Base-by-base conservation (phyloP, 2,329 filamentous ascomycete species). In the Colletotrichum musicola region DNA sequence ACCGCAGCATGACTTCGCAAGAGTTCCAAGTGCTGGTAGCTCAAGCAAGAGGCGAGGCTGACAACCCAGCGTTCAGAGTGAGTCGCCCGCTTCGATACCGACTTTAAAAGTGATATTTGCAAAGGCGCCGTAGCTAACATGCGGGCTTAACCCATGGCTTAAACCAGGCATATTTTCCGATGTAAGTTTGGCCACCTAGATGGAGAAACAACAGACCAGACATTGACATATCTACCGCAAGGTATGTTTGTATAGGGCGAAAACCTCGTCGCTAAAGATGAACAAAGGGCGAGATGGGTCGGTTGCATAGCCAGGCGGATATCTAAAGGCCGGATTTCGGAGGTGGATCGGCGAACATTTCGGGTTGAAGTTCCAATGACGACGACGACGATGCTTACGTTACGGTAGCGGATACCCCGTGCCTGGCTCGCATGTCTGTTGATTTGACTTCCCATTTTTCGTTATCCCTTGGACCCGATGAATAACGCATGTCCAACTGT, bases 161-260 rank as follows among this genome's bases (percentile, higher is more conserved):
- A 9, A 22, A 6, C 18, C 72, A 88, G 88, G 85, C 87, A 38
- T 90, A 90, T 75, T 90, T 90, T 68, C 86, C 87, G 50, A 74
- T 90, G 84, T 90, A 78, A 83, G 86, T 83, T n/a, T n/a, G 9
- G 13, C 14, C n/a, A 27, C 25, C 30, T 10, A 9, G 16, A 6
- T 35, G 13, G 30, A 14, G 22, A 6, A n/a, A 20, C n/a, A 5
- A 9, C 20, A 35, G 40, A 4, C n/a, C 46, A 6, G 18, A 20
- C 6, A 35, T 53, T 69, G 22, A 69, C 49, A 13, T n/a, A 3
- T 22, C 4, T 49, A 6, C n/a, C 14, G 10, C 6, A 42, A 89
- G 88, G 71, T 89, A 90, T 75, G 85, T 90, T 44, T 90, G 87
- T 71, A 89, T 90, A 72, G 89, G 88, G 57, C 83, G 84, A 70